Evolutionary conservation across 2,329 filamentous ascomycete species (phyloP).

Genomic region (Cladosporium sp.): DNA sequence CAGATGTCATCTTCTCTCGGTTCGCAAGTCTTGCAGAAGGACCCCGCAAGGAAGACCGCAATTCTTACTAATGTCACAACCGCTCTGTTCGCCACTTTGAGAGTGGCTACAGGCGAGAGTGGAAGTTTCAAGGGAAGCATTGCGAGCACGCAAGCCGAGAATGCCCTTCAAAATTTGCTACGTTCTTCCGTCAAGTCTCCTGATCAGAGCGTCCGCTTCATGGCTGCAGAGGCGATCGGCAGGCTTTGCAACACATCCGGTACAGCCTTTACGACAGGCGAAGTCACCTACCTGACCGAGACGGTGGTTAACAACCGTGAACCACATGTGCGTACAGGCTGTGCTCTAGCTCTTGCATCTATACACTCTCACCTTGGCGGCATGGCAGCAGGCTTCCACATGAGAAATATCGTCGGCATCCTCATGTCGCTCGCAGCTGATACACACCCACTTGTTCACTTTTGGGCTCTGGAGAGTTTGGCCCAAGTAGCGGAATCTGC

Average conservation of each 20-base stretch:
- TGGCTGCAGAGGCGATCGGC: constrained; percentile 81
- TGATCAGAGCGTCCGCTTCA: constrained; percentile 78
- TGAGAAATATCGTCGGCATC: constrained; percentile 96
- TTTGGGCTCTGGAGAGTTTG: constrained; percentile 89
- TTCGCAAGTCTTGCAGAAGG: constrained; percentile 72
- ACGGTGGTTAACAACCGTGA: constrained; percentile 92
- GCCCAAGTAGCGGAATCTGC: constrained; percentile 85
- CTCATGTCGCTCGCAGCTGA: constrained; percentile 97
- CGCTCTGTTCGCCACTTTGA: constrained; percentile 73
- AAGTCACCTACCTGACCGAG: constrained; percentile 89
- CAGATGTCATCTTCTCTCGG: constrained; percentile 87
- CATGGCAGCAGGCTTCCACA: constrained; percentile 93
- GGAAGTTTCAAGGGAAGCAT: constrained; percentile 68
- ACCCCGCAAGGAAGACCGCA: constrained; percentile 82
- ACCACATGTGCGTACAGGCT: constrained; percentile 87
- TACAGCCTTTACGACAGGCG: constrained; percentile 79
- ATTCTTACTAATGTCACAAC: constrained; percentile 86
- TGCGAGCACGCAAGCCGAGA: constrained; percentile 63
- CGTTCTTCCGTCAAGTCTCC: constrained; percentile 74
- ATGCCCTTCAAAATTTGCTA: constrained; percentile 62
- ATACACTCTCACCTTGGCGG: constrained; percentile 95
- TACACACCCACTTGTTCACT: constrained; percentile 90
- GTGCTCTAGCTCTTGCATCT: constrained; percentile 85
- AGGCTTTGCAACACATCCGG: constrained; percentile 81
- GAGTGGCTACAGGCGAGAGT: constrained; percentile 79